phyloP scores from a whole-genome alignment of 495 filamentous ascomycete genomes.

The Darksidea phi region DNA sequence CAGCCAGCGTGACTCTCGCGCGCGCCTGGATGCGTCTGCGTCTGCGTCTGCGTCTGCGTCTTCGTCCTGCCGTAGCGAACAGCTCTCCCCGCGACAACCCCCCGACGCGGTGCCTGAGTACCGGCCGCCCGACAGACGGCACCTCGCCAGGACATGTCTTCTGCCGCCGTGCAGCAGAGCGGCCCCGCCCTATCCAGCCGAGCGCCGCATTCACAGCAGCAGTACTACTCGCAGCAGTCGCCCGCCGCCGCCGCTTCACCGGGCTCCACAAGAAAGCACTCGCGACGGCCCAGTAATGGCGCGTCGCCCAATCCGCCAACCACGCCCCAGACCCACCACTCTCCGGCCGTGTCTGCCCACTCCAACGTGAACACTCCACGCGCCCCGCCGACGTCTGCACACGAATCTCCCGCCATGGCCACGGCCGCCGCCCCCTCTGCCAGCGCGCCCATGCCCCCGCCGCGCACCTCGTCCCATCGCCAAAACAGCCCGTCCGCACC shows the following conservation, averaged over 20 bases:
- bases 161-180: slow-evolving; percentile 44
- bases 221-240: slow-evolving; percentile 45
- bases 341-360: slow-evolving; percentile 34
- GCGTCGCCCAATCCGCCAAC: slow-evolving; percentile 46
- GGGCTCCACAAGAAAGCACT: slow-evolving; percentile 49
- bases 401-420: slow-evolving; percentile 47
- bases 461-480: slow-evolving; percentile 61
- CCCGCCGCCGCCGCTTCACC: slow-evolving; percentile 46
- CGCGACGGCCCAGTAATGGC: slow-evolving; percentile 56
- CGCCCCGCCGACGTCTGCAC: slow-evolving; percentile 43
- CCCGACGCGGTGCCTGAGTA: not conserved
- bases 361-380: slow-evolving; percentile 50
- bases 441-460: slow-evolving; percentile 50
- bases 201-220: slow-evolving; percentile 32
- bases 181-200: slow-evolving; percentile 36
- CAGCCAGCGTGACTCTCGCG: not conserved
- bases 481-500: slow-evolving; percentile 27
- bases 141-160: slow-evolving; percentile 31
- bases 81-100: no score
- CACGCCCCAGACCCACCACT: slow-evolving; percentile 44
- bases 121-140: not conserved
- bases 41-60: not conserved
- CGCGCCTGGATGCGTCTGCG: slow-evolving; percentile 4
- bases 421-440: slow-evolving; percentile 39
- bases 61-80: no score